A percentile compares a stretch with the other conserved stretches of the same genome.
phyloP scores from a whole-genome alignment of 495 filamentous ascomycete species.

The Xylaria acuta region DNA sequence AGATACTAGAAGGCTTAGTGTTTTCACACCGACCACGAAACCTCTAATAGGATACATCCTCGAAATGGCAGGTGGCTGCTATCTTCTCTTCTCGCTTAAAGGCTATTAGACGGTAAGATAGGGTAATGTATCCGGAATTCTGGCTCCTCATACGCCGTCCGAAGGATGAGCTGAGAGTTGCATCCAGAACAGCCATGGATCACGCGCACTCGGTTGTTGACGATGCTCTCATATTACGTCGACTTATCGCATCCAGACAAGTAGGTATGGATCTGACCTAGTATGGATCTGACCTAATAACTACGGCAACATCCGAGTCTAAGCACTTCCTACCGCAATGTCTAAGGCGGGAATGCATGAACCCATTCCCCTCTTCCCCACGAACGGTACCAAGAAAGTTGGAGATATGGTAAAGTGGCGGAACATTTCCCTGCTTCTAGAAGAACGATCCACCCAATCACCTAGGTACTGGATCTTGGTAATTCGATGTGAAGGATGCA shows the following conservation, averaged over 20 bases:
- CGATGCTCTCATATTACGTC: not conserved
- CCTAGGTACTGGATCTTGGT: not conserved
- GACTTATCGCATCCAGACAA: not conserved
- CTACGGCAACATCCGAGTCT: not conserved
- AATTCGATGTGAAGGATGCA: not conserved
- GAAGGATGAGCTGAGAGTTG: not conserved
- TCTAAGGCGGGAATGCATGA: not conserved
- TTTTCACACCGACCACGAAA: not conserved
- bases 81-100: constrained; percentile 10
- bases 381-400: not conserved
- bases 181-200: not conserved
- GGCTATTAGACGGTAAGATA: not conserved
- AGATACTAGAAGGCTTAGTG: not conserved
- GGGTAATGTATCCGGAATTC: not conserved
- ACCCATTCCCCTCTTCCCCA: not conserved
- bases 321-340: not conserved
- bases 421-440: constrained; percentile 9
- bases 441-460: not conserved
- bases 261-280: not conserved
- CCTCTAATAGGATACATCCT: not conserved
- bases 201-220: not conserved
- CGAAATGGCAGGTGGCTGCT: constrained; percentile 7
- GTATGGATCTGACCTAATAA: not conserved
- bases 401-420: not conserved
- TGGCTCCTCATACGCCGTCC: not conserved